Conservation (phyloP, 225 moss, liverwort and hornwort genomes). For the Physcomitrium patens region DNA sequence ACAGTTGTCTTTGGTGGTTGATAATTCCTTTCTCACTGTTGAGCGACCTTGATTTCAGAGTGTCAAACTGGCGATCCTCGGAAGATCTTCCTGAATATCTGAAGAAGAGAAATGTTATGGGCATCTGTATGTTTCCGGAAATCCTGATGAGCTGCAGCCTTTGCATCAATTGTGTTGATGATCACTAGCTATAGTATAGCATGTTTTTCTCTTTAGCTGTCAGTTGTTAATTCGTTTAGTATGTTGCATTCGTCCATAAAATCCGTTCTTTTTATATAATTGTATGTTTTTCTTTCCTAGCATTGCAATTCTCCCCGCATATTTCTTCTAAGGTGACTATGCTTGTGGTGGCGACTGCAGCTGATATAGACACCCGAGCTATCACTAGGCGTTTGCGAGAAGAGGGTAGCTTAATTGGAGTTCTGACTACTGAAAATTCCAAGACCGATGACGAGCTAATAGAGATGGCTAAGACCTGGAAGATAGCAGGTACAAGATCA, state of each 20-base stretch:
- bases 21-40: too few relatives aligned
- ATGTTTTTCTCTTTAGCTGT: slow-evolving; percentile 15
- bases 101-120: slow-evolving; percentile 84
- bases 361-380: slow-evolving; percentile 93
- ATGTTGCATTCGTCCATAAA: background rate
- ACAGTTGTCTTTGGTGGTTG: too few relatives aligned
- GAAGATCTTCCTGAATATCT: slow-evolving; percentile 82
- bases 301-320: background rate
- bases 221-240: background rate
- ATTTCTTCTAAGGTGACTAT: slow-evolving; percentile 3
- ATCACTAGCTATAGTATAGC: slow-evolving; percentile 9
- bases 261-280: background rate
- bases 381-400: slow-evolving; percentile 90
- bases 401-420: slow-evolving; percentile 91
- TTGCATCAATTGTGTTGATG: slow-evolving; percentile 9
- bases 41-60: slow-evolving; percentile 47
- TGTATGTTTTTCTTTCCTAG: background rate
- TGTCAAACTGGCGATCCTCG: slow-evolving; percentile 92
- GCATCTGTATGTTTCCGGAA: slow-evolving; percentile 75
- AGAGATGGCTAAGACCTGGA: slow-evolving; percentile 74
- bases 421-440: slow-evolving; percentile 74
- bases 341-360: slow-evolving; percentile 45
- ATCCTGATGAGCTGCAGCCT: background rate
- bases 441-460: slow-evolving; percentile 82
- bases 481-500: slow-evolving; percentile 71